A percentile compares a stretch with the other conserved stretches of the same genome.
These are phyloP conservation scores for Knufia petricola DNA, from an alignment of 2,329 filamentous ascomycete species.

Conservation along the genomic window DNA sequence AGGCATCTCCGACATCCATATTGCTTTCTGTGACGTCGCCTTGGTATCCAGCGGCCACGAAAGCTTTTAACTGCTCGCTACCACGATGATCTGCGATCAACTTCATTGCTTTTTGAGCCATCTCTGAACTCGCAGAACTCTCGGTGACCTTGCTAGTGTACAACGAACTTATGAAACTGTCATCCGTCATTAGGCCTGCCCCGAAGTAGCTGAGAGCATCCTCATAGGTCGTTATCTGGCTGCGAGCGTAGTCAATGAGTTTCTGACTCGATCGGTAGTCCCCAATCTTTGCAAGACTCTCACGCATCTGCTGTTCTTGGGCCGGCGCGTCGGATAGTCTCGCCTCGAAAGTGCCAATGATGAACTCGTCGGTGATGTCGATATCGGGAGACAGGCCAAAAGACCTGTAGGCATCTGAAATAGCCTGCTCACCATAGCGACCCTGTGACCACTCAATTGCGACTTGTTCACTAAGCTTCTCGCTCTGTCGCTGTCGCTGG, in stretches of 20 bases:
- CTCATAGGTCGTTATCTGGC: slow-evolving; percentile 50
- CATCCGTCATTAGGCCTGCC: slow-evolving; percentile 39
- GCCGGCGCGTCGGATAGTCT: slow-evolving; percentile 46
- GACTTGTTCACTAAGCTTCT: slow-evolving; percentile 49
- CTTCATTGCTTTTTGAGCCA: slow-evolving; percentile 46
- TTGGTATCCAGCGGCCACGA: slow-evolving; percentile 44
- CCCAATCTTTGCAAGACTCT: slow-evolving; percentile 51
- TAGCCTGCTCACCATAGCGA: slow-evolving; percentile 46
- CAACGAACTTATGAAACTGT: slow-evolving; percentile 51
- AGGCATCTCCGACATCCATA: slow-evolving; percentile 49
- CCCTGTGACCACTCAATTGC: slow-evolving; percentile 50
- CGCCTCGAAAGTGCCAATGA: slow-evolving; percentile 53
- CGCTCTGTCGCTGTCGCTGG: slow-evolving; percentile 46
- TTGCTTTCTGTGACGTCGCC: slow-evolving; percentile 40
- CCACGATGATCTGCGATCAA: slow-evolving; percentile 51
- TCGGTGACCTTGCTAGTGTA: slow-evolving; percentile 48
- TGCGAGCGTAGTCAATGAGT: slow-evolving; percentile 47
- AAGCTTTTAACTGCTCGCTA: slow-evolving; percentile 45
- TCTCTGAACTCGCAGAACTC: slow-evolving; percentile 39
- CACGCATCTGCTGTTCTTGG: slow-evolving; percentile 47
- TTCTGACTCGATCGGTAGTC: slow-evolving; percentile 46
- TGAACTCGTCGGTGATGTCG: slow-evolving; percentile 41
- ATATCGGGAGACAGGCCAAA: slow-evolving; percentile 45
- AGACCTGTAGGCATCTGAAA: slow-evolving; percentile 48
- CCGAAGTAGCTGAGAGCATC: slow-evolving; percentile 56